Base-by-base conservation (phyloP, 106 monocot species). In the Narthecium ossifragum region DNA sequence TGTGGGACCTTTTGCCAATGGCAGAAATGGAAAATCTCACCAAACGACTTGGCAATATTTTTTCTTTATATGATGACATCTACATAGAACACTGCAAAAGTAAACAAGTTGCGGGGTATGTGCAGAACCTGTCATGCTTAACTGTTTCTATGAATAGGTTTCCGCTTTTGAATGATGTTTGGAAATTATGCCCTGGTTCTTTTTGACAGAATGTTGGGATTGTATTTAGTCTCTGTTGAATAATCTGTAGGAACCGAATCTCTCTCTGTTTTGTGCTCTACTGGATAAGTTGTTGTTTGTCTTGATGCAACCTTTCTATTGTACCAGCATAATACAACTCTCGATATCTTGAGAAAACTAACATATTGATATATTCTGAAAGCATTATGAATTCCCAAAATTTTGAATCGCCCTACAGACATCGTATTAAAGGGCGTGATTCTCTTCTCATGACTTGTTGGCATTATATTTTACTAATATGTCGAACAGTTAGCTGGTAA, bases 1-100 rank as follows among this genome's bases (percentile, higher is more conserved):
- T 85, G 10, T 85, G 79, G 85, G 59, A 85, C 46, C 10, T 85
- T 10, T 36, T 70, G 4, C 65, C 69, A 21, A 30, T 69, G 26
- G 20, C 10, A 17, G 54, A 73, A 23, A 50, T 73, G 40, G 38
- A 51, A 34, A 55, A 51, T 24, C 36, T 76, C 11, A 21, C 70
- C 21, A 65, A 61, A 31, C 75, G 69, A 6, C 53, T 85, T 25
- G 64, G 76, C 32, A 23, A 60, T 51, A 52, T 85, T 18, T 80
- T 80, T 34, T 60, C 69, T 45, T 61, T 66, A 41, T 85, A 80
- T 45, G 66, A 75, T 18, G 76, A 85, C 61, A 61, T 60, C 17
- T 80, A 73, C 33, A 21, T 76, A 5, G 46, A 55, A 9, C 65
- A 39, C 10, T 85, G 85, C 72, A 73, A 53, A 65, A 31, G 33